A percentile compares a stretch with the other conserved stretches of the same genome.
These are phyloP conservation scores for Chlorella vulgaris DNA, from an alignment of 139 green algal genomes.

Conservation along the genomic window DNA sequence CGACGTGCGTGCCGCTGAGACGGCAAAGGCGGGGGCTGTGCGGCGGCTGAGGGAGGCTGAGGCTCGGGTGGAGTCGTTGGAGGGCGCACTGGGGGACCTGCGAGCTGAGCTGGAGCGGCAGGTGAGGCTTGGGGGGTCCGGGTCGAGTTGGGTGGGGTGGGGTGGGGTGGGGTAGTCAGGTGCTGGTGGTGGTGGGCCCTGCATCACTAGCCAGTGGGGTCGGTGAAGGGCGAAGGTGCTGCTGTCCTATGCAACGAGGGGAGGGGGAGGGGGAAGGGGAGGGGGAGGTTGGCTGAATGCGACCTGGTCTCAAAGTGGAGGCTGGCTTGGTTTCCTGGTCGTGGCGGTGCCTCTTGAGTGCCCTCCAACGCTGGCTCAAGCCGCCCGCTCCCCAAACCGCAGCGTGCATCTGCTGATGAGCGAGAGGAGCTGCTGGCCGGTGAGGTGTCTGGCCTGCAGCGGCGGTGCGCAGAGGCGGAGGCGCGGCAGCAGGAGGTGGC, in stretches of 20 bases:
- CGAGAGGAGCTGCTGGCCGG: constrained; percentile 54
- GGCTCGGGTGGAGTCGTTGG: constrained; percentile 62
- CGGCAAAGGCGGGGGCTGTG: constrained; percentile 56
- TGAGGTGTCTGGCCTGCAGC: constrained; percentile 74
- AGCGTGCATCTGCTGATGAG: constrained; percentile 38
- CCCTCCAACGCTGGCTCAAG: background rate
- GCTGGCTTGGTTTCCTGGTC: too few species aligned
- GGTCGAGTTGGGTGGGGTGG: background rate
- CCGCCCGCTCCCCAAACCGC: background rate
- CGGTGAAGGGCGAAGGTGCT: too few species aligned
- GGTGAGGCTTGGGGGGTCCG: background rate
- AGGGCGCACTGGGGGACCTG: constrained; percentile 62
- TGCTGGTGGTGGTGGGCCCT: too few species aligned
- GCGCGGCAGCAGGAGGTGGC: constrained; percentile 87
- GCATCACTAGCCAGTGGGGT: too few species aligned
- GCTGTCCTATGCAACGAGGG: background rate
- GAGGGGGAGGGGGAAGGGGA: too few species aligned
- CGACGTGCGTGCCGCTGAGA: constrained; percentile 63
- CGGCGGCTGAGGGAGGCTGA: constrained; percentile 64
- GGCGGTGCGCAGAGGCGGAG: constrained; percentile 80
- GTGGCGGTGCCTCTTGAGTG: too few species aligned
- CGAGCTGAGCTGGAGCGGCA: constrained; percentile 69
- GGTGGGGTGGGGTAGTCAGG: background rate
- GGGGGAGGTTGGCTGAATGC: too few species aligned
- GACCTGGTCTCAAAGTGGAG: too few species aligned